Base-by-base conservation (phyloP, 441 rosid genomes). In the Erysimum pusillum region DNA sequence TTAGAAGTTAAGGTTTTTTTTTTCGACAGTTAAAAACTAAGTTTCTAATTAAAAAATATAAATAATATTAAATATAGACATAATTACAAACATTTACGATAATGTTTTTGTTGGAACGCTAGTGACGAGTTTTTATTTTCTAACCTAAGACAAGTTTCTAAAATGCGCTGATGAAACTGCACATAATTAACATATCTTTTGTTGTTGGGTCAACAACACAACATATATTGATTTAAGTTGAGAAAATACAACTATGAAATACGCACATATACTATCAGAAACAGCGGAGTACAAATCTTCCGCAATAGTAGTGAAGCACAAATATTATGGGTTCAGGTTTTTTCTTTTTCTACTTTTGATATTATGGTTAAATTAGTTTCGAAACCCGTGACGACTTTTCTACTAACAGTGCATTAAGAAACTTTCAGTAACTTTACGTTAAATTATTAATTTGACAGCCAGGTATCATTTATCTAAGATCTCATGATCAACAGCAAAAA, bases 391-490 rank as follows among this genome's bases (percentile, higher is more conserved):
- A 60, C 32, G 35, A 60, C 32, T 60, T 17, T 28, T 28, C 4
- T 28, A 28, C 31, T 28, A 28, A 28, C 4, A 28, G 3, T 28
- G 3, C 31, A 4, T 22, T 44, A 25, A 64, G 63, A 7, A 54
- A 20, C 9, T 14, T 73, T 65, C n/a, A 65, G 58, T 35, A 34
- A 42, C 14, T 34, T 32, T 64, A 54, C 18, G 31, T 34, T 56
- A 63, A 13, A 14, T 63, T 45, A 18, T 67, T 34, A 51, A 35
- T 34, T 25, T 22, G 59, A 44, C 63, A 31, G 57, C 48, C 9
- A 61, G 49, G 20, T 76, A 32, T 69, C 35, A 69, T 63, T 76
- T 22, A 54, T 53, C 25, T 62, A 62, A 53, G 42, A 22, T 12
- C 58, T 31, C 59, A 44, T 7, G 31, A 28, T 28, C 31, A 28